Evolutionary conservation across 768 basidiomycete genomes (phyloP), one percentile per base, ranked within the genome.

Genomic region (Rhodosporidiobolus odoratus): DNA sequence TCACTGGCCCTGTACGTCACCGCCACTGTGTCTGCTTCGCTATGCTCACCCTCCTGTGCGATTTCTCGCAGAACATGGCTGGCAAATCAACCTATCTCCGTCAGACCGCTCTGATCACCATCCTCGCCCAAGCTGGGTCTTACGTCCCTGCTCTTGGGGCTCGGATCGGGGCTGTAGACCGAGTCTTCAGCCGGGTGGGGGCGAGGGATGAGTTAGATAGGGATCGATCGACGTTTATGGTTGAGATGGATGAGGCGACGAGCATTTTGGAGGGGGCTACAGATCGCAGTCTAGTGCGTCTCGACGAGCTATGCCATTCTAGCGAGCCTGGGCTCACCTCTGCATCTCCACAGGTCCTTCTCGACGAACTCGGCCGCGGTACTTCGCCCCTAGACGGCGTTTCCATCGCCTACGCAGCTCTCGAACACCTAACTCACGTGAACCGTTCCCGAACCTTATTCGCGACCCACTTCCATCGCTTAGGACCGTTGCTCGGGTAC

Each of bases 321-420:
- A 13, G 50, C 40, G 13, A 7, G n/a, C 38, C n/a, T 38, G 15
- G 25, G 38, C 27, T 6, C 35, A 19, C 54, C 19, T 62, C 8
- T 63, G 67, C 35, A 40, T 35, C 53, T 32, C 15, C 17, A 35
- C 75, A 93, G 91, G 89, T 98, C n/a, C 94, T 99, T 72, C 94
- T 99, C 91, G 95, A 99, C 78, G 95, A 99, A 82, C 93, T 99
- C n/a, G 95, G 95, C 10, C 83, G 95, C 75, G 95, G 95, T 41
- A 98, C 95, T 9, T 93, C 93, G 0, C 87, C 93, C 13, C 86
- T 86, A 69, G 94, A 96, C 76, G 95, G 95, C 16, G 80, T 97
- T 21, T 92, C 95, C 0, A 91, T 98, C 60, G 94, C 96, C 25
- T 97, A 92, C 77, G 90, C 91, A 10, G 87, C 91, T 4, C 83